Base-by-base conservation (phyloP, 257 asterid genomes). In the Primulina eburnea region DNA sequence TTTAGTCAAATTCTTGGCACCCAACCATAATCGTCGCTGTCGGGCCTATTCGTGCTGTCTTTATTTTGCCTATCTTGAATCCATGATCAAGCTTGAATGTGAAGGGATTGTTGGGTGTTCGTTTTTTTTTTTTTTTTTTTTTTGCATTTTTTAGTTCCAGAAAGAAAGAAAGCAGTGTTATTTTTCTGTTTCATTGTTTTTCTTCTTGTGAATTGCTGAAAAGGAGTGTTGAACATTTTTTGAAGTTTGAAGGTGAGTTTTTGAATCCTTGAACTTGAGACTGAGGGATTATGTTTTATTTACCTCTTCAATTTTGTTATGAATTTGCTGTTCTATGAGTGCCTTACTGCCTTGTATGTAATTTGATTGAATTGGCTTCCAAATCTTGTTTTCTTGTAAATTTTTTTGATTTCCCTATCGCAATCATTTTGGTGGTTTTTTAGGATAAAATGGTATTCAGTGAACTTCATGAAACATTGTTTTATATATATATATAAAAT, bases 1-100 rank as follows among this genome's bases (percentile, higher is more conserved):
- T 69, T 67, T 61, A 68, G 82, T 84, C 85, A 84, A 76, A 79
- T 76, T 80, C 79, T 77, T 71, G 71, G 78, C 70, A 83, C 82
- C 82, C 67, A 80, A 83, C 82, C 62, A 55, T 76, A 17, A 61
- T 61, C 50, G 78, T 57, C 74, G 60, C 71, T 74, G 71, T 40
- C 72, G 81, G 74, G 78, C 76, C 82, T 69, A 69, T 65, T 69
- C 68, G n/a, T 52, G 69, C 65, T 68, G 78, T 76, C 65, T 24
- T 65, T 56, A 66, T 68, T 73, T 73, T 66, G 74, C 77, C 75
- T 75, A 67, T 72, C 60, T 76, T 68, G 72, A 72, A 80, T 64
- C 75, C 37, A 60, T 84, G 85, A 79, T 73, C 84, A 73, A 62
- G 65, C 76, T 68, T 81, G 68, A 71, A 70, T 58, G 79, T 65